Percentiles rank a stretch among this genome's conserved stretches.
phyloP scores from a whole-genome alignment of 148 eudicot genomes.

The Polygonum maritimum region DNA sequence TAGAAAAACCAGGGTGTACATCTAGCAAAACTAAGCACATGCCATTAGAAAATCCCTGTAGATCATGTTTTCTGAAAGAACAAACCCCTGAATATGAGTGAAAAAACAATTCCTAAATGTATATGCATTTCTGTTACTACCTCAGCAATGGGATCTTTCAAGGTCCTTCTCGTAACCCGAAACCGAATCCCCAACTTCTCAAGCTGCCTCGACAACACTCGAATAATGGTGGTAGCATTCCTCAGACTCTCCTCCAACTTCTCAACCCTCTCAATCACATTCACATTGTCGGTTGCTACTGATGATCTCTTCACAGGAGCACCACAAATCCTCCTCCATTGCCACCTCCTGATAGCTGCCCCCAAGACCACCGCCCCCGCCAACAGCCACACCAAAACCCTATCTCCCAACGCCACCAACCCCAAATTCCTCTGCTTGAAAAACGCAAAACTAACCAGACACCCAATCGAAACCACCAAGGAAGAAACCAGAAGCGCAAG shows the following conservation, averaged over 20 bases:
- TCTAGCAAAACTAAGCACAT: not conserved
- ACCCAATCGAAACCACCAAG: constrained; percentile 37
- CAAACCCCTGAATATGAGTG: not conserved
- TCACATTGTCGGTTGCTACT: constrained; percentile 30
- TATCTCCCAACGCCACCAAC: constrained; percentile 36
- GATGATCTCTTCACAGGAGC: constrained; percentile 24
- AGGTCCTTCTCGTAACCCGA: constrained; percentile 58
- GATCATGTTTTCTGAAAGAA: not conserved
- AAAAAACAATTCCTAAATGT: not conserved
- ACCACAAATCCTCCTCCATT: constrained; percentile 66
- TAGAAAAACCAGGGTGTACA: not conserved
- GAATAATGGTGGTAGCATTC: constrained; percentile 39
- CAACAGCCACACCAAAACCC: constrained; percentile 41
- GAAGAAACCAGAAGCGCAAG: constrained; percentile 48
- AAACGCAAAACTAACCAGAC: constrained; percentile 25
- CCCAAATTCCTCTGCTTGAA: constrained; percentile 29
- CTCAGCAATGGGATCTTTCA: constrained; percentile 88
- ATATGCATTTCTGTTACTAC: constrained; percentile 21
- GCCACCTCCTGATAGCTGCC: constrained; percentile 54
- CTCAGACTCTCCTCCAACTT: constrained; percentile 75
- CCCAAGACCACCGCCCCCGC: constrained; percentile 63
- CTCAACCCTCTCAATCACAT: constrained; percentile 72
- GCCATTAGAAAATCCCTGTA: too few species aligned
- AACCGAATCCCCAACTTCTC: constrained; percentile 93
- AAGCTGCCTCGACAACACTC: constrained; percentile 74